phyloP scores from a whole-genome alignment of 176 grass and related monocot species.

The Poa annua region DNA sequence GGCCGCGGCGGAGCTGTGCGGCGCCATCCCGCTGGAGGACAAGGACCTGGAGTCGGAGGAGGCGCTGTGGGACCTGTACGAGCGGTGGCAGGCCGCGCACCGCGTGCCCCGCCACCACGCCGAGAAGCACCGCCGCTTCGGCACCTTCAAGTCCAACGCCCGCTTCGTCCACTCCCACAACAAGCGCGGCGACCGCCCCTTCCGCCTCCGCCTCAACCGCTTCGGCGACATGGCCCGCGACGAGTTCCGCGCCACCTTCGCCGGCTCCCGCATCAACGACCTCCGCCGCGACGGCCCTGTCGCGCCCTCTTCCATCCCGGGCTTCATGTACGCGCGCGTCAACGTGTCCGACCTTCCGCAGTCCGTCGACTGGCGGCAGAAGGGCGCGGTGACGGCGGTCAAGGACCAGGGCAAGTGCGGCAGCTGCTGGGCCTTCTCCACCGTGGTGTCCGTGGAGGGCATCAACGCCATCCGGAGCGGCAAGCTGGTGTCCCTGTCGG shows the following conservation, averaged over 20 bases:
- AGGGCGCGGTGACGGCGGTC: slow-evolving; percentile 59
- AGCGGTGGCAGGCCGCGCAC: slow-evolving; percentile 72
- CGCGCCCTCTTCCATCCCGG: slow-evolving; percentile 9
- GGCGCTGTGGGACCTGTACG: slow-evolving; percentile 75
- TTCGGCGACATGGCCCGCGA: slow-evolving; percentile 71
- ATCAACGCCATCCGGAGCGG: slow-evolving; percentile 69
- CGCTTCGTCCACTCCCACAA: slow-evolving; percentile 80
- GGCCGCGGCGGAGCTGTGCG: slow-evolving; percentile 38
- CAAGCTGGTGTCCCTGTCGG: slow-evolving; percentile 58
- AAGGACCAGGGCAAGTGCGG: slow-evolving; percentile 82
- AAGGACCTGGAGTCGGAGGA: slow-evolving; percentile 64
- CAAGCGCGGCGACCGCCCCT: slow-evolving; percentile 51
- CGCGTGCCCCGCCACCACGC: slow-evolving; percentile 48
- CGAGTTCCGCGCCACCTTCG: slow-evolving; percentile 60
- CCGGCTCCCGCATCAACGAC: slow-evolving; percentile 46
- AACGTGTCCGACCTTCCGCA: slow-evolving; percentile 31
- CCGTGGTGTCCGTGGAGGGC: slow-evolving; percentile 68
- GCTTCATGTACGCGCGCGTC: slow-evolving; percentile 60
- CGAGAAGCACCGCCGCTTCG: slow-evolving; percentile 73
- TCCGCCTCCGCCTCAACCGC: slow-evolving; percentile 73
- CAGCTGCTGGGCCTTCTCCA: slow-evolving; percentile 75
- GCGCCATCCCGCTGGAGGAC: slow-evolving; percentile 62
- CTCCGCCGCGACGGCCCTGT: slow-evolving; percentile 9
- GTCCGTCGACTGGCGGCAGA: slow-evolving; percentile 64
- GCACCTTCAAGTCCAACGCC: slow-evolving; percentile 71